phyloP scores from a whole-genome alignment of 2,329 filamentous ascomycete genomes.

The Hymenoscyphus scutula region DNA sequence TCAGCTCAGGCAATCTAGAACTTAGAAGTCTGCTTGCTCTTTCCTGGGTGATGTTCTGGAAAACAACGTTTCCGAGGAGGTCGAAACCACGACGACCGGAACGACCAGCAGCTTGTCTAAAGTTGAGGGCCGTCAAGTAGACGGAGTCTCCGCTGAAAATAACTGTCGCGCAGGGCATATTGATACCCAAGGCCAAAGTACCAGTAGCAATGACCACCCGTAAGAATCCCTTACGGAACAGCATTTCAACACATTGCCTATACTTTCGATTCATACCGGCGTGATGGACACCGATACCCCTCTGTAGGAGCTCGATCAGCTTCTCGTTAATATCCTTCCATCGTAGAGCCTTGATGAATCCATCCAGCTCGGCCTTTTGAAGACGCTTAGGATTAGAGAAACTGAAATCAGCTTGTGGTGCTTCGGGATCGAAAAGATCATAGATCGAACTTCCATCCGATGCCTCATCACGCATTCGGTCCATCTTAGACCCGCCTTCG shows the following conservation, averaged over 20 bases:
- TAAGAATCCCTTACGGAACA: constrained; percentile 71
- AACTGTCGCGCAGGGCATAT: constrained; percentile 81
- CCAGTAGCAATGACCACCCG: constrained; percentile 72
- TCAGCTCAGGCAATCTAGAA: constrained; percentile 69
- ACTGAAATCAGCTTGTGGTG: constrained; percentile 60
- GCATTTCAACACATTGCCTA: constrained; percentile 68
- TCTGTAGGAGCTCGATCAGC: constrained; percentile 58
- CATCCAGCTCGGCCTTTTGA: constrained; percentile 55
- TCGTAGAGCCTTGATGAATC: constrained; percentile 51
- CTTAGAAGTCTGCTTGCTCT: constrained; percentile 69
- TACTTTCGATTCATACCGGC: constrained; percentile 77
- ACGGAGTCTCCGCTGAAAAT: constrained; percentile 73
- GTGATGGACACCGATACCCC: constrained; percentile 76
- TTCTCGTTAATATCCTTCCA: constrained; percentile 48
- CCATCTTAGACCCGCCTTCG: constrained; percentile 52
- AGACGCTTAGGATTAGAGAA: constrained; percentile 64
- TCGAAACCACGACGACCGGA: constrained; percentile 80
- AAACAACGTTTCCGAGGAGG: constrained; percentile 76
- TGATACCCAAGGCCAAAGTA: constrained; percentile 74
- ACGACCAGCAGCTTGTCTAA: constrained; percentile 73
- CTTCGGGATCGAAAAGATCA: constrained; percentile 66
- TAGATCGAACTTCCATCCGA: constrained; percentile 54
- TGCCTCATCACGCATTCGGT: constrained; percentile 55
- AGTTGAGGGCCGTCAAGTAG: constrained; percentile 72
- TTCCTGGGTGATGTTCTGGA: constrained; percentile 60